A percentile compares a stretch with the other conserved stretches of the same genome.
phyloP scores from a whole-genome alignment of 2,329 filamentous ascomycete genomes.

The Exutisphaerella laricina region DNA sequence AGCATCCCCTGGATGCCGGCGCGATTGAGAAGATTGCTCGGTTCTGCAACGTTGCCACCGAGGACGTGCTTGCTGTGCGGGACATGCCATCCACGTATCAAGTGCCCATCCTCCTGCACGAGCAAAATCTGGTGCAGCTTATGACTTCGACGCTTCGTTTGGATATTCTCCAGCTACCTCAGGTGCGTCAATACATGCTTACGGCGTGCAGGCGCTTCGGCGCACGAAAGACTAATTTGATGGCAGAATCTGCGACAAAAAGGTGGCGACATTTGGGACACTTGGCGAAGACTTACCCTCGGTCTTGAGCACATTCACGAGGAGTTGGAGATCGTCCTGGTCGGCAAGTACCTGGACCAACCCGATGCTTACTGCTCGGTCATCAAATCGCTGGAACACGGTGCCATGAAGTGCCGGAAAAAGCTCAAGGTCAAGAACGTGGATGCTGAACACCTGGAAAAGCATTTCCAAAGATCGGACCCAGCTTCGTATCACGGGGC shows the following conservation, averaged over 20 bases:
- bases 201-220: background rate
- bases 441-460: slow-evolving; percentile 78
- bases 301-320: slow-evolving; percentile 62
- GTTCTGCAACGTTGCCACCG: slow-evolving; percentile 77
- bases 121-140: slow-evolving; percentile 68
- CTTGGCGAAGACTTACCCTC: slow-evolving; percentile 69
- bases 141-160: slow-evolving; percentile 63
- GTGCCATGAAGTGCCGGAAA: slow-evolving; percentile 75
- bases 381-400: slow-evolving; percentile 82
- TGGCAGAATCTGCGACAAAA: slow-evolving; percentile 37
- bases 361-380: slow-evolving; percentile 83
- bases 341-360: slow-evolving; percentile 84
- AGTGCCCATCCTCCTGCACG: slow-evolving; percentile 82
- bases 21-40: slow-evolving; percentile 84
- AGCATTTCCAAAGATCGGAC: slow-evolving; percentile 53
- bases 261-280: slow-evolving; percentile 66
- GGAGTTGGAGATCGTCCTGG: slow-evolving; percentile 72
- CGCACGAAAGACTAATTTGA: background rate
- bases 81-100: slow-evolving; percentile 91
- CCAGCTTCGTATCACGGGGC: slow-evolving; percentile 71
- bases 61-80: slow-evolving; percentile 81
- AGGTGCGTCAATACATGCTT: slow-evolving; percentile 25
- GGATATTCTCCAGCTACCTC: slow-evolving; percentile 45
- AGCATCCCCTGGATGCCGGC: slow-evolving; percentile 63
- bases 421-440: slow-evolving; percentile 80